Evolutionary conservation across 192 early-diverging fungal genomes (phyloP), one percentile per base, ranked within the genome.

Genomic region (Lunasporangiospora selenospora): DNA sequence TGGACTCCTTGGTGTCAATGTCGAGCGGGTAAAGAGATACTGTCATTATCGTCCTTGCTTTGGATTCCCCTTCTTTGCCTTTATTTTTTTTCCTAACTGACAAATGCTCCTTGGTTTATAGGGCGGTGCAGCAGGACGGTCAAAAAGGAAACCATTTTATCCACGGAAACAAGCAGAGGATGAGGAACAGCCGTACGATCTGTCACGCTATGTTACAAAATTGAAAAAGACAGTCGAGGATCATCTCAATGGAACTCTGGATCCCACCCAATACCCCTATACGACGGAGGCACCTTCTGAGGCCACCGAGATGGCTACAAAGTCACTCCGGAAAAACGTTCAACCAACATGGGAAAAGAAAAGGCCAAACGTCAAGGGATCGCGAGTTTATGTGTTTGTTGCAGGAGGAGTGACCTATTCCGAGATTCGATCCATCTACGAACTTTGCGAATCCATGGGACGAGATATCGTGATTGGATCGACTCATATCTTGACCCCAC

Each of bases 381-480:
- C 86, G 32, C 62, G 86, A 12, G 51, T 93, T 16, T 83, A 93
- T 45, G 69, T 95, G 7, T 95, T 95, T 55, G 77, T 94, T 41
- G 83, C 90, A 29, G 93, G 93, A 34, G 93, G 93, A 21, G 71
- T 91, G 32, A 79, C 78, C 16, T 91, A 85, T 32, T 88, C 92
- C 30, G 93, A 95, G 67, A 79, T 95, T 33, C 82, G 91, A 32
- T 70, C 83, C 3, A 76, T 80, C 33, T 88, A 92, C 62, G 91
- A 93, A 41, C 58, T 94, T 8, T 77, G 82, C 7, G 79, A 84
- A 23, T 80, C 82, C 6, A 75, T 77, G 58, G 77, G 82, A 48
- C 75, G 89, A 12, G 93, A 94, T 51, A 85, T 93, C 4, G 60
- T 92, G 34, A 82, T 93, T 41, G 93, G 92, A 9, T 91, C 90